Evolutionary conservation across 495 filamentous ascomycete genomes (phyloP).

Genomic region (Aspergillus avenaceus): DNA sequence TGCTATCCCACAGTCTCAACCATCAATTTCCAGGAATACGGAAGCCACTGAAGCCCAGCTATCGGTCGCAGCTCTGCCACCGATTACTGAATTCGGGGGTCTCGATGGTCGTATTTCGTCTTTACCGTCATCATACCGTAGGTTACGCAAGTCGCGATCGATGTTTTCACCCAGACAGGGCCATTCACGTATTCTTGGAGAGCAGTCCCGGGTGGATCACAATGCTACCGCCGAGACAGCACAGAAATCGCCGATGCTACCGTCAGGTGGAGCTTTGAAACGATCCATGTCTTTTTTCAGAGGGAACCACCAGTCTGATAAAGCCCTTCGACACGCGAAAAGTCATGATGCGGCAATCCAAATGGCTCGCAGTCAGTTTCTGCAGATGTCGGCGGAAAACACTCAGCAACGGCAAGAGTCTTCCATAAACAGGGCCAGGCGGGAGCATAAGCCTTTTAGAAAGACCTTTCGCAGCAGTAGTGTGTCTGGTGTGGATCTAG

Average conservation of each 20-base stretch:
- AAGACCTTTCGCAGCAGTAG: slow-evolving; percentile 56
- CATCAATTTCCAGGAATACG: not conserved
- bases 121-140: slow-evolving; percentile 70
- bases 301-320: slow-evolving; percentile 24
- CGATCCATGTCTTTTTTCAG: slow-evolving; percentile 64
- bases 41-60: slow-evolving; percentile 6
- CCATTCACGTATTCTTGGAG: slow-evolving; percentile 21
- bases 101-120: slow-evolving; percentile 60
- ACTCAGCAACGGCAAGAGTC: slow-evolving; percentile 39
- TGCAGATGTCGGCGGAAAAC: slow-evolving; percentile 30
- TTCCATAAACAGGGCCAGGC: slow-evolving; percentile 39
- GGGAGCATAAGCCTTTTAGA: slow-evolving; percentile 51
- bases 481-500: slow-evolving; percentile 28
- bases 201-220: slow-evolving; percentile 12
- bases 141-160: slow-evolving; percentile 67
- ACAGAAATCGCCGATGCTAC: slow-evolving; percentile 14
- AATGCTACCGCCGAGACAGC: slow-evolving; percentile 1
- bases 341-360: slow-evolving; percentile 46
- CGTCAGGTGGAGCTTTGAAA: slow-evolving; percentile 27
- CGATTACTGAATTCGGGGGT: slow-evolving; percentile 33
- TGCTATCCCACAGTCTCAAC: not conserved
- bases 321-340: slow-evolving; percentile 24
- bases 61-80: slow-evolving; percentile 25
- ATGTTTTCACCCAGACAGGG: slow-evolving; percentile 58
- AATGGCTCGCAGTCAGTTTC: slow-evolving; percentile 44